A percentile compares a stretch with the other conserved stretches of the same genome.
phyloP scores from a whole-genome alignment of 2,329 filamentous ascomycete species.

The Nannizziopsis arthrosporioides region DNA sequence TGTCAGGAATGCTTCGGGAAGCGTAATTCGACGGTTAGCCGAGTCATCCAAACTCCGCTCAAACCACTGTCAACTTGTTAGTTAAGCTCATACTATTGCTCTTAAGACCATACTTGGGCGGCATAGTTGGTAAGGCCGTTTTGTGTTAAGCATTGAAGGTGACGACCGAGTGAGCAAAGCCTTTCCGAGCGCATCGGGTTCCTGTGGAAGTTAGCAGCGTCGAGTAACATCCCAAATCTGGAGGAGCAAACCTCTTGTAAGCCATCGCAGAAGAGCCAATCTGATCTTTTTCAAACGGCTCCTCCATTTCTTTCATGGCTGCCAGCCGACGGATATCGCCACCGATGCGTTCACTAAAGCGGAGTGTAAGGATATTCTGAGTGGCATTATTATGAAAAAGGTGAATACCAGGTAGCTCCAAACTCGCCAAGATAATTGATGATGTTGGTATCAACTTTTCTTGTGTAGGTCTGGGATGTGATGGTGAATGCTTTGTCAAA shows the following conservation, averaged over 20 bases:
- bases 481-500: conserved; percentile 52
- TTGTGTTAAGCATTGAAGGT: conserved; percentile 43
- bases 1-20: conserved; percentile 56
- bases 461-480: conserved; percentile 62
- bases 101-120: conserved; percentile 29
- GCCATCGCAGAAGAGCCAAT: conserved; percentile 59
- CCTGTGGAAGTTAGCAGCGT: background rate
- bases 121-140: conserved; percentile 55
- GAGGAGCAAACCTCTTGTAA: conserved; percentile 52
- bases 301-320: conserved; percentile 70
- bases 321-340: conserved; percentile 64
- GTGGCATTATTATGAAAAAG: background rate
- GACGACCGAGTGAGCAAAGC: conserved; percentile 47
- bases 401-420: conserved; percentile 49
- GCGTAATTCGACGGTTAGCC: conserved; percentile 39
- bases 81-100: background rate
- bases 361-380: background rate
- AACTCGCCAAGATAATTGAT: conserved; percentile 69
- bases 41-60: conserved; percentile 66
- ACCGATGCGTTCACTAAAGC: conserved; percentile 52
- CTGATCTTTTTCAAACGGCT: conserved; percentile 70
- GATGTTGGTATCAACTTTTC: conserved; percentile 73
- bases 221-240: conserved; percentile 13
- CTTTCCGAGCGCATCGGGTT: conserved; percentile 39
- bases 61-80: conserved; percentile 54